These are phyloP conservation scores for Monosporascus sp. DNA, from an alignment of 2,329 filamentous ascomycete species.

Conservation along the genomic window DNA sequence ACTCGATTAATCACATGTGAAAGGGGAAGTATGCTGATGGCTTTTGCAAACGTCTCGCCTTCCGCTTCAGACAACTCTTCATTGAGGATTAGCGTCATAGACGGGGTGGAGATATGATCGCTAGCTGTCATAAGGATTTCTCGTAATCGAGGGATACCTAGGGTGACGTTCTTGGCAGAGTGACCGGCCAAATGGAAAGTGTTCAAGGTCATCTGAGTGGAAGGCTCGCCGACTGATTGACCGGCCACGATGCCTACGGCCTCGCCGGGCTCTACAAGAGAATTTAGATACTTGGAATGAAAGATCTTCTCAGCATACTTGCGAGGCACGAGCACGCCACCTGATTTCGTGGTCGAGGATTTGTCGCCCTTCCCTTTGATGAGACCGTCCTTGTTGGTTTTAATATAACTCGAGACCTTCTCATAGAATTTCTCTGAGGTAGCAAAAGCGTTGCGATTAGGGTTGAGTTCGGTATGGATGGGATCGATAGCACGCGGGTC, in stretches of 20 bases:
- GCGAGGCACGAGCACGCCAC: conserved; percentile 31
- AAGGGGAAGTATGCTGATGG: conserved; percentile 79
- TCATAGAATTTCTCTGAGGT: conserved; percentile 84
- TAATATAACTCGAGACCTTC: conserved; percentile 69
- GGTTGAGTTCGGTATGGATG: conserved; percentile 66
- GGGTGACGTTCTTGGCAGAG: conserved; percentile 95
- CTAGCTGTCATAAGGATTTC: conserved; percentile 99
- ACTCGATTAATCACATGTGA: conserved; percentile 80
- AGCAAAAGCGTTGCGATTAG: conserved; percentile 73
- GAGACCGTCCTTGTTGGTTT: conserved; percentile 64
- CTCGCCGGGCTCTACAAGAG: conserved; percentile 89
- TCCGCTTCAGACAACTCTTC: conserved; percentile 65
- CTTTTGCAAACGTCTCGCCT: conserved; percentile 80
- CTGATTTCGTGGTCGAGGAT: conserved; percentile 17
- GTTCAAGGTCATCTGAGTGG: conserved; percentile 98
- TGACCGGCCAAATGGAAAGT: conserved; percentile 99
- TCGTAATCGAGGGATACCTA: conserved; percentile 93
- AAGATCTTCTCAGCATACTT: conserved; percentile 81
- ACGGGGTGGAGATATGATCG: conserved; percentile 80
- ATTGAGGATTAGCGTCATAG: conserved; percentile 79
- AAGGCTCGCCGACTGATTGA: conserved; percentile 94
- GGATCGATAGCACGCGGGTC: conserved; percentile 65
- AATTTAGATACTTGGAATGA: conserved; percentile 88
- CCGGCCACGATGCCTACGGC: conserved; percentile 95
- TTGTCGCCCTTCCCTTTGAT: conserved; percentile 47